Evolutionary conservation across 2,329 filamentous ascomycete genomes (phyloP).

Genomic region (Colletotrichum karsti): DNA sequence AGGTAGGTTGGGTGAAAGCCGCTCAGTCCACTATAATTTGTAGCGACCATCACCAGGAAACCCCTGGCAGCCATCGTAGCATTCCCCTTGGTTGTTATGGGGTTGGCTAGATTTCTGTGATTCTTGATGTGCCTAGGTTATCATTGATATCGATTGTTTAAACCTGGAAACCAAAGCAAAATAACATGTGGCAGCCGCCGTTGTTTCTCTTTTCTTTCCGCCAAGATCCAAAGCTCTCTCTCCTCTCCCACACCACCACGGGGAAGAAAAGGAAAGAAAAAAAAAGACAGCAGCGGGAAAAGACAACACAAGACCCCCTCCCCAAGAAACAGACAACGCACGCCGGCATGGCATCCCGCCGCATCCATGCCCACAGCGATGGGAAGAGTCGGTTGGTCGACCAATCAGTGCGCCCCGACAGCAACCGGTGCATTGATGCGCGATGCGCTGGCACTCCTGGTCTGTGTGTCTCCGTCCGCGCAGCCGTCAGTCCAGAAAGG

Average conservation of each 20-base stretch:
- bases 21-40: neutral
- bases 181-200: too few species aligned
- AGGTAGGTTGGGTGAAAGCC: neutral
- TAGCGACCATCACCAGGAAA: neutral
- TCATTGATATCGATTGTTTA: too few species aligned
- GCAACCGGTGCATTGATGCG: conserved; percentile 28
- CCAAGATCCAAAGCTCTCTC: too few species aligned
- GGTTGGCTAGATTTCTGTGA: too few species aligned
- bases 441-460: conserved; percentile 38
- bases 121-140: too few species aligned
- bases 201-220: neutral
- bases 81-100: neutral
- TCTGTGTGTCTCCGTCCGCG: conserved; percentile 42
- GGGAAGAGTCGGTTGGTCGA: conserved; percentile 20
- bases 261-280: too few species aligned
- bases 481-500: conserved; percentile 27
- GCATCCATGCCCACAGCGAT: conserved; percentile 7
- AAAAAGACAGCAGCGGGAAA: too few species aligned
- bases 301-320: neutral
- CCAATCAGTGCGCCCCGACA: conserved; percentile 20
- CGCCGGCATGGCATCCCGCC: conserved; percentile 8
- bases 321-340: conserved; percentile 11
- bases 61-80: conserved; percentile 13
- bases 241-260: too few species aligned
- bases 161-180: too few species aligned